Evolutionary conservation across 1,284 basidiomycete species (phyloP).

Genomic region (Rugosomyces carneus): DNA sequence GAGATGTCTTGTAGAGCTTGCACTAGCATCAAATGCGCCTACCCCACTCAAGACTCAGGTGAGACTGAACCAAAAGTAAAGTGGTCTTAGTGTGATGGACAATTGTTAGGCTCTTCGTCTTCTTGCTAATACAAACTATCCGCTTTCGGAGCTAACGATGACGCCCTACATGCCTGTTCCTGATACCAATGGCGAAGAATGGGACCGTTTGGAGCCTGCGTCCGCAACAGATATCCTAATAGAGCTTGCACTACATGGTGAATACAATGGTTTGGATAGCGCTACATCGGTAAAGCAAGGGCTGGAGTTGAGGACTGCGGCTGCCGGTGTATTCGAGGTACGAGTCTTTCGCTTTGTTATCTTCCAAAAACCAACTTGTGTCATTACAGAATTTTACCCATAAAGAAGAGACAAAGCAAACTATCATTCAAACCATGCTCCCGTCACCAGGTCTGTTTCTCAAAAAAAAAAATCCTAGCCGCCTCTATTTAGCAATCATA

Average conservation of each 20-base stretch:
- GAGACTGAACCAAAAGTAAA: conserved; percentile 10
- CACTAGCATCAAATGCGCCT: conserved; percentile 89
- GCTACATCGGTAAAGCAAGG: conserved; percentile 51
- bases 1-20: conserved; percentile 82
- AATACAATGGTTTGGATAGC: conserved; percentile 64
- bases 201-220: conserved; percentile 73
- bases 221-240: conserved; percentile 73
- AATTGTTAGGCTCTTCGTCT: conserved; percentile 51
- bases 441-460: conserved; percentile 41
- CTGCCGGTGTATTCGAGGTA: conserved; percentile 70
- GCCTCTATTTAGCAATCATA: too few species aligned
- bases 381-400: conserved; percentile 61
- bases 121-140: conserved; percentile 52
- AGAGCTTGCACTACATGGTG: conserved; percentile 69
- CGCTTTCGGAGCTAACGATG: conserved; percentile 55
- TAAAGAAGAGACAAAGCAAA: conserved; percentile 59
- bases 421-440: conserved; percentile 64
- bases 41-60: conserved; percentile 82
- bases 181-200: conserved; percentile 81
- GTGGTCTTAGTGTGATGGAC: conserved; percentile 8
- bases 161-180: conserved; percentile 81
- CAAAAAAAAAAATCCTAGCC: too few species aligned
- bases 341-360: not conserved
- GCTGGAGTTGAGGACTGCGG: conserved; percentile 60
- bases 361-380: not conserved